Conservation (phyloP, 768 basidiomycete species). For the Phylloporus rhodoxanthus region DNA sequence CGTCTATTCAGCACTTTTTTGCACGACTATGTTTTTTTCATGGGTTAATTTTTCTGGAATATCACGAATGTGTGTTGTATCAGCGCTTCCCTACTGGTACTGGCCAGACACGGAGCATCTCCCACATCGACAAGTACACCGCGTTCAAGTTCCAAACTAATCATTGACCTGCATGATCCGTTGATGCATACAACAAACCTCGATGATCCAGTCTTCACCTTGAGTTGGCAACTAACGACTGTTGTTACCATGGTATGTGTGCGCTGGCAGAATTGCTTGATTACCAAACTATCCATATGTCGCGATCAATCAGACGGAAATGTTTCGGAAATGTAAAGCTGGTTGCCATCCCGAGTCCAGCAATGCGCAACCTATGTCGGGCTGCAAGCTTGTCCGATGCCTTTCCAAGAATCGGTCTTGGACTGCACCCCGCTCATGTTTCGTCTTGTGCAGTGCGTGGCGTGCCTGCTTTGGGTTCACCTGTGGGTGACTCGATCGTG, state of each 20-base stretch:
- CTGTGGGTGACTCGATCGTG: no score
- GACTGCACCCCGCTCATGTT: background rate
- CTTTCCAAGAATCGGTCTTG: background rate
- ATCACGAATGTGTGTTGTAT: background rate
- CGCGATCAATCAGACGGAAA: background rate
- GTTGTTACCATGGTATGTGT: background rate
- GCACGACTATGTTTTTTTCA: constrained; percentile 4
- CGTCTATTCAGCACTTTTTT: background rate
- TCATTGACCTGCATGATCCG: background rate
- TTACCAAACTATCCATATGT: background rate
- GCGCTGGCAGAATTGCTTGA: background rate
- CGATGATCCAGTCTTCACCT: background rate
- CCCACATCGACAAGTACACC: background rate
- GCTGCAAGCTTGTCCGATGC: background rate
- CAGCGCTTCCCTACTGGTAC: background rate
- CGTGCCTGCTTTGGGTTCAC: no score
- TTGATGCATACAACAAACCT: background rate
- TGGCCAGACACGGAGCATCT: background rate
- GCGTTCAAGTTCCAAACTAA: background rate
- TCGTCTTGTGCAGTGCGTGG: no score
- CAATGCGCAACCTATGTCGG: background rate
- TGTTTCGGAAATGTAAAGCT: background rate
- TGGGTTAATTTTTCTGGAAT: background rate
- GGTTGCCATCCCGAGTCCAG: background rate
- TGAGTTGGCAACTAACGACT: background rate